phyloP scores from a whole-genome alignment of 768 basidiomycete species.

The Macrolepiota fuliginosa region DNA sequence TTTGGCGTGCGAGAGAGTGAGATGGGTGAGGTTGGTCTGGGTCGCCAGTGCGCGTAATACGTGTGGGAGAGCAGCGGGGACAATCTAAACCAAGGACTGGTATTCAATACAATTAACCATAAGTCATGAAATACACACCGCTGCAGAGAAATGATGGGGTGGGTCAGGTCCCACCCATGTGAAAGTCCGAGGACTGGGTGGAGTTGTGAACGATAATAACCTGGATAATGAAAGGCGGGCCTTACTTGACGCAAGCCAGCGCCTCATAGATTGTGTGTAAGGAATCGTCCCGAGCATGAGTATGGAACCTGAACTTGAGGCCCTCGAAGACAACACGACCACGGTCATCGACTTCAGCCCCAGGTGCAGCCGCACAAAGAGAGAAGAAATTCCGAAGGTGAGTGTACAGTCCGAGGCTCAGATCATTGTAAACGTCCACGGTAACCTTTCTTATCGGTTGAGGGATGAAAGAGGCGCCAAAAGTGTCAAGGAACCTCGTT shows the following conservation, averaged over 20 bases:
- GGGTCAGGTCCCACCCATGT: conserved; percentile 62
- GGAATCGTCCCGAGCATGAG: conserved; percentile 21
- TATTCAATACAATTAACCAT: not conserved
- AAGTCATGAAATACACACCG: conserved; percentile 35
- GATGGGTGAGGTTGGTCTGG: conserved; percentile 43
- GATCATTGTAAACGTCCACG: conserved; percentile 11
- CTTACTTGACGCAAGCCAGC: conserved; percentile 27
- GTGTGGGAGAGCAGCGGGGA: conserved; percentile 33
- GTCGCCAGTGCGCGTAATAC: conserved; percentile 38
- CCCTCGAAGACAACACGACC: conserved; percentile 23
- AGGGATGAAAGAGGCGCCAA: not conserved
- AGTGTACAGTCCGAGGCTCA: conserved; percentile 6
- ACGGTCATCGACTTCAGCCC: conserved; percentile 18
- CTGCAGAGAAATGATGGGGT: conserved; percentile 59
- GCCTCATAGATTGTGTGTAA: conserved; percentile 22
- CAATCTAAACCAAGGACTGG: conserved; percentile 31
- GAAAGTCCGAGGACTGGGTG: conserved; percentile 42
- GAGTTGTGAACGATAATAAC: not conserved
- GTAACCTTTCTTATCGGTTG: conserved; percentile 7
- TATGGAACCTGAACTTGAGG: conserved; percentile 24
- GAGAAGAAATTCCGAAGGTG: conserved; percentile 11
- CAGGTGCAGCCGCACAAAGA: conserved; percentile 8
- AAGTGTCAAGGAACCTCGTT: conserved; percentile 7
- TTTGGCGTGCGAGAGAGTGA: conserved; percentile 45
- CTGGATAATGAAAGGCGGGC: not conserved